Base-by-base conservation (phyloP, 176 grass and related monocot genomes). In the Cymbopogon citratus region DNA sequence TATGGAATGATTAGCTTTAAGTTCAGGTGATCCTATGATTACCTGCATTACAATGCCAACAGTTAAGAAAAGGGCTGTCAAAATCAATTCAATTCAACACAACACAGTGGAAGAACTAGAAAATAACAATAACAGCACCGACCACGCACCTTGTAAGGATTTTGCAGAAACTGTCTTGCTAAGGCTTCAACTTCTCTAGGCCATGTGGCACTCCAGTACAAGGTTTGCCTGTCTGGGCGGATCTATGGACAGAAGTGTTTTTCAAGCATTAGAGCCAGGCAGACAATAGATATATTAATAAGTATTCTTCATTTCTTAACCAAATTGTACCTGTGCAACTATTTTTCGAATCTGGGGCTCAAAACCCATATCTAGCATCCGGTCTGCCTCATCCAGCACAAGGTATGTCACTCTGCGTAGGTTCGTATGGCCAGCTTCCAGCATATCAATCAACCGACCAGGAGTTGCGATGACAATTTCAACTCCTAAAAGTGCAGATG, bases 1-100 rank as follows among this genome's bases (percentile, higher is more conserved):
- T 86, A 99, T 99, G 48, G 93, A 99, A 86, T 95, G 93, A 74
- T 99, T 99, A 85, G 96, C 96, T 90, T 96, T 99, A 87, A 95
- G 91, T 78, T 99, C 92, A 88, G 83, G 25, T 46, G 96, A 95
- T 73, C 96, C 93, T 74, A 99, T 93, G 33, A 88, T 95, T 91
- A 95, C 84, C 96, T 99, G 73, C 28, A 85, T 77, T 54, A n/a
- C 40, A 72, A 62, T 60, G 77, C 60, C 77, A 69, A 23, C 36
- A 61, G 60, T 80, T 71, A 89, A 39, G 33, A 40, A 56, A 24
- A 36, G 38, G 1, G 24, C 4, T 6, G 31, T 34, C 70, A 34
- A 27, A 60, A 75, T 18, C 31, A 79, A 80, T 23, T 59, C 54
- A 59, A 59, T 11, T 21, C 49, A 52, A 52, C 0, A 23, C 21